Evolutionary conservation across 805 yeast species (phyloP), one percentile per base, ranked within the genome.

Genomic region (Ogataea zsoltii): DNA sequence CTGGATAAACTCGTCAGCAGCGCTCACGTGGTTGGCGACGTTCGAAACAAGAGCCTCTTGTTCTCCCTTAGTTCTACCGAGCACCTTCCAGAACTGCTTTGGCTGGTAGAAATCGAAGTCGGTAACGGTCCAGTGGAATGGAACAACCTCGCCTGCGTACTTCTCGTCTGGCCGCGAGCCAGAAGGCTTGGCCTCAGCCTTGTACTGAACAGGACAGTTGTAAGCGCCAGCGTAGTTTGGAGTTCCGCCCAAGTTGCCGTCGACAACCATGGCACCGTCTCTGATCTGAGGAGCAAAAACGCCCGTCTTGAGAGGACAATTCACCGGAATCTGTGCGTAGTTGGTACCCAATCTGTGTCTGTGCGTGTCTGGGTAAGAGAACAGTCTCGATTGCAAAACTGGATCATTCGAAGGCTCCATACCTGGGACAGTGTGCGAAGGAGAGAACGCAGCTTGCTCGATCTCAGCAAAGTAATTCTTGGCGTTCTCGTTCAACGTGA

Each of bases 301-400:
- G 15, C 65, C 65, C 2, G 76, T 67, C 19, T 78, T 80, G 50
- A 76, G 70, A 46, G 96, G 96, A 67, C 95, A 85, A 66, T 88
- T 88, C 57, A 87, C 90, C n/a, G 96, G 96, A 46, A 88, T 83
- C 68, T 86, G 92, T 38, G 78, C 76, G 68, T 84, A 88, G 71
- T 88, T 86, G 32, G 80, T 74, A 42, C 88, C 88, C 62, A 87
- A 70, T 69, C 95, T 78, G 71, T 87, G 85, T 66, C 95, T 83
- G 63, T 85, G 92, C 23, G 95, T 87, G 67, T 87, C 95, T 43
- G 91, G 83, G 70, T 87, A 87, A 1, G 92, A 83, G 66, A 84
- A 87, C 58, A 87, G 72, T 69, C 95, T 79, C 10, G 90, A 79
- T 66, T 87, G 94, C 60, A 87, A 73, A 29, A 87, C 92, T 2